phyloP scores from a whole-genome alignment of 2,329 filamentous ascomycete species.

The Sarocladium oryzae region DNA sequence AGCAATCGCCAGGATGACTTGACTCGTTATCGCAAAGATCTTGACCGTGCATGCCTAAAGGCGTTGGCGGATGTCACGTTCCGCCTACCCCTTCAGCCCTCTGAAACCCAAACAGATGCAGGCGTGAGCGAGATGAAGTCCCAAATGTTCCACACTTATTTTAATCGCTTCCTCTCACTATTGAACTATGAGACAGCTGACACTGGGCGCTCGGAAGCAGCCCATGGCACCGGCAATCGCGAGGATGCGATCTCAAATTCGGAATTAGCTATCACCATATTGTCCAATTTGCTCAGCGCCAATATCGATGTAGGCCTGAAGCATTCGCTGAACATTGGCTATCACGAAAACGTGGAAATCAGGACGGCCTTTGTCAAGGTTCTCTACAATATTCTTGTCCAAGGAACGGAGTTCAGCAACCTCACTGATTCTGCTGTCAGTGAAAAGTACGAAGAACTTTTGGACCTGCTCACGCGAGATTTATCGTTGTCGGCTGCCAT shows the following conservation, averaged over 20 bases:
- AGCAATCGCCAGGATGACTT: conserved; percentile 49
- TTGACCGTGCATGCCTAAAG: conserved; percentile 59
- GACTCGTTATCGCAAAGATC: conserved; percentile 53
- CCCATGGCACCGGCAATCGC: conserved; percentile 30
- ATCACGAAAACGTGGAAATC: conserved; percentile 64
- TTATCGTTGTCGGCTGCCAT: conserved; percentile 57
- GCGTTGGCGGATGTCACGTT: conserved; percentile 61
- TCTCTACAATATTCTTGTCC: conserved; percentile 63
- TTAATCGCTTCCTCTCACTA: conserved; percentile 61
- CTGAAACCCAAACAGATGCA: conserved; percentile 58
- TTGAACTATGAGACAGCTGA: conserved; percentile 53
- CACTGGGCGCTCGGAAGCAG: conserved; percentile 19
- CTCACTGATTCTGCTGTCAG: conserved; percentile 60
- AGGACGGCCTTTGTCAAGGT: conserved; percentile 65
- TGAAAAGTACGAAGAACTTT: conserved; percentile 61
- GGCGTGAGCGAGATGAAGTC: conserved; percentile 63
- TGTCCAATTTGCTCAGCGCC: conserved; percentile 63
- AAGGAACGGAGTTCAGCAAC: conserved; percentile 65
- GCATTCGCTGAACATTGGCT: conserved; percentile 63
- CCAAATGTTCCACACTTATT: conserved; percentile 66
- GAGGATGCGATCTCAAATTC: conserved; percentile 51
- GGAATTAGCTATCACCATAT: conserved; percentile 59
- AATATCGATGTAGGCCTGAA: conserved; percentile 68
- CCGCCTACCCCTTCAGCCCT: conserved; percentile 58
- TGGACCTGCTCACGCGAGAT: conserved; percentile 58